Conservation (phyloP, 306 rosid species). For the Dalbergia cultrata region DNA sequence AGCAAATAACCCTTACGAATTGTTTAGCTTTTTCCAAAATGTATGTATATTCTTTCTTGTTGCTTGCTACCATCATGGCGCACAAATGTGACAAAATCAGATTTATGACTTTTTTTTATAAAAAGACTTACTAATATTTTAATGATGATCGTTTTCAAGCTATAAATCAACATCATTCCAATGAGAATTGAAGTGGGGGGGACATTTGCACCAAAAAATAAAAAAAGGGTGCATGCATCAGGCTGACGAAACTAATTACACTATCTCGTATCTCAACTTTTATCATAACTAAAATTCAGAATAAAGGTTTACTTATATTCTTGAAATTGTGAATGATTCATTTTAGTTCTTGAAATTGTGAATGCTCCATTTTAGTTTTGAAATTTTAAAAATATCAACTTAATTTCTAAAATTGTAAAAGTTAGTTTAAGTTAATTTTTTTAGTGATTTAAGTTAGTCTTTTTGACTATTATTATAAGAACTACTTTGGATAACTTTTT, state of each 20-base stretch:
- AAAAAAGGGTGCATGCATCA: constrained; percentile 44
- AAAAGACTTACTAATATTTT: constrained; percentile 24
- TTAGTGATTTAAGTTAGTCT: too few relatives aligned
- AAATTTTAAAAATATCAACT: too few relatives aligned
- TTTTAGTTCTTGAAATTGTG: too few relatives aligned
- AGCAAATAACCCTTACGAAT: constrained; percentile 11
- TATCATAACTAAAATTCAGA: neutral
- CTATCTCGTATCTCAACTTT: constrained; percentile 6
- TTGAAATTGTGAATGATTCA: too few relatives aligned
- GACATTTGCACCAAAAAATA: neutral
- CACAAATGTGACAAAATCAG: constrained; percentile 20
- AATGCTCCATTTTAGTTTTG: too few relatives aligned
- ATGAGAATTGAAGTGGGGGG: neutral
- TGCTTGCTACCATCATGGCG: constrained; percentile 31
- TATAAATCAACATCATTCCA: constrained; percentile 23
- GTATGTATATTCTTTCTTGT: constrained; percentile 9
- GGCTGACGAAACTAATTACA: constrained; percentile 46
- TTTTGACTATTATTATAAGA: too few relatives aligned
- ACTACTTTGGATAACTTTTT: too few relatives aligned
- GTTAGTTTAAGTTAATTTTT: too few relatives aligned
- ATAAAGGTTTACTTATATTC: too few relatives aligned
- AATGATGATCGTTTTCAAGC: constrained; percentile 19
- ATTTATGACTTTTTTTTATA: neutral
- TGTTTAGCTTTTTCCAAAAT: neutral
- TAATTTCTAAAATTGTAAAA: too few relatives aligned